Evolutionary conservation across 2,329 filamentous ascomycete species (phyloP), one percentile per base, ranked within the genome.

Genomic region (Aspergillus fijiensis): DNA sequence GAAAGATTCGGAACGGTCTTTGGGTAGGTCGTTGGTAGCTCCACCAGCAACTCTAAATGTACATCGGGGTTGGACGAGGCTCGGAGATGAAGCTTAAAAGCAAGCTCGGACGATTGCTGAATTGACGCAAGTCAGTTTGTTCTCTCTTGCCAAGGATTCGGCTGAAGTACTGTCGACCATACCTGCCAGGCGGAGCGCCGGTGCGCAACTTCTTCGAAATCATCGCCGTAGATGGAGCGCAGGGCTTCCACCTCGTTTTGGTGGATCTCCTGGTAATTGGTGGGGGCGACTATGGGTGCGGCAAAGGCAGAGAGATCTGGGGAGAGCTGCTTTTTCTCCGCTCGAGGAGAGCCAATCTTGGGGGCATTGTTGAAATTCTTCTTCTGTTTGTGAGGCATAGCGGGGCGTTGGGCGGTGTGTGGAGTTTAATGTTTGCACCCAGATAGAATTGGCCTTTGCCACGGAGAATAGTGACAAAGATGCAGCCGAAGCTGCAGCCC

Each of bases 11-110:
- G 93, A 1, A 87, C 80, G 1, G 92, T 90, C 72, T 91, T 96
- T 4, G 94, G 95, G 73, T 98, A 98, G 0, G 93, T 96, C 6
- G 92, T 90, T 9, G 92, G 95, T 65, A 98, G 81, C 58, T 90
- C 88, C 55, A 96, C 91, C 51, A 85, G 83, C n/a, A 98, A 78
- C 2, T 86, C 87, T 45, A 92, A 81, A 27, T 83, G 83, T 61
- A 92, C 84, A 52, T 92, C 88, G 42, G 87, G 83, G 69, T 95
- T 89, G 0, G 87, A 88, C 4, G 87, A 87, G 10, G 91, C 85
- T 69, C 86, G 91, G 64, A 98, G 82, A 55, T 84, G 86, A 55
- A 98, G 87, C 66, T 91, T 91, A 74, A 98, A 96, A 0, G 87
- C 84, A 16, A 91, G 89, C 71, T 96, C 82, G 42, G 83, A 90